Base-by-base conservation (phyloP, 2,329 filamentous ascomycete species). In the Coniochaeta prunicola region DNA sequence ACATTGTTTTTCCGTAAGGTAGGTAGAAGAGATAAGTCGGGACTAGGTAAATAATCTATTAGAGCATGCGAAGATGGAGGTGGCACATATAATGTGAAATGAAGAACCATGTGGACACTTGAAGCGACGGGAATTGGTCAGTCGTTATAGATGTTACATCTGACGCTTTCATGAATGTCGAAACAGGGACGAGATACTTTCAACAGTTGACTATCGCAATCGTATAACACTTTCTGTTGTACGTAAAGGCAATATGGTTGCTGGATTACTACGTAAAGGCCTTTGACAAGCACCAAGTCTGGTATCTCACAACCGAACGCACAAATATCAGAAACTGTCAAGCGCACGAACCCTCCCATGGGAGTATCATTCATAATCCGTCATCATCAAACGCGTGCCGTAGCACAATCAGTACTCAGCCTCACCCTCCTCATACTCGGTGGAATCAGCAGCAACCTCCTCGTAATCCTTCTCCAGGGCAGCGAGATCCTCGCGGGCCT, bases 391-490 rank as follows among this genome's bases (percentile, higher is more conserved):
- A 28, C 15, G 13, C 45, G 45, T 17, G n/a, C 45, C 21, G 21
- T 17, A 30, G 24, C 40, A 10, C 40, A 50, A 21, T 65, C 93
- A 96, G 83, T 96, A 96, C 83, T 96, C 92, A 58, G 72, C 80
- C 66, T 88, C 86, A 56, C 77, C 81, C 69, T 87, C 87, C 66
- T 87, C 78, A 64, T 79, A 76, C 3, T 55, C 53, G 17, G 30
- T 17, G 64, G 87, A 90, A 74, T 92, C 89, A 71, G 80, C 83
- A 61, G 89, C 89, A 66, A 92, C 89, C 80, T 92, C 90, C 75
- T 92, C 89, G 72, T 93, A 93, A 69, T 93, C 90, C 79, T 88
- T 90, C 81, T 93, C 90, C 34, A 94, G 80, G 54, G 90, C 90
- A 63, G 90, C 90, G 61, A 94, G 80, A 73, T 94, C 90, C 78